Percentiles rank a stretch among this genome's conserved stretches.
These are phyloP conservation scores for Arthrobotrys pseudoclavata DNA, from an alignment of 2,329 filamentous ascomycete genomes.

Conservation along the genomic window DNA sequence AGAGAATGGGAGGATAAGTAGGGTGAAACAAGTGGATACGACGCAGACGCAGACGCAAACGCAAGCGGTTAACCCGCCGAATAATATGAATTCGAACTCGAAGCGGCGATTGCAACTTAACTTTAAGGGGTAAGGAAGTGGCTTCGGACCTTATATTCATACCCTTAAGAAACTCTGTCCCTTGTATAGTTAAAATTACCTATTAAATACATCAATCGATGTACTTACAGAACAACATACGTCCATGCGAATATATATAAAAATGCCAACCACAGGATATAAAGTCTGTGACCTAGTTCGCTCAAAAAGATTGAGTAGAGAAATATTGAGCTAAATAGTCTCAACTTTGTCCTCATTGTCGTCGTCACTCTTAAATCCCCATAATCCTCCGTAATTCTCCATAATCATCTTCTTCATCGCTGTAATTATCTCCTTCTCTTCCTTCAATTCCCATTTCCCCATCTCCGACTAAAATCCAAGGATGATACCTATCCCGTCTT, in stretches of 20 bases:
- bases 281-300: too few species aligned
- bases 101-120: background rate
- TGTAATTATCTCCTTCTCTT: background rate
- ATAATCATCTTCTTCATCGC: background rate
- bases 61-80: background rate
- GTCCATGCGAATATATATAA: too few species aligned
- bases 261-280: too few species aligned
- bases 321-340: too few species aligned
- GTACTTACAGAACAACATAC: too few species aligned
- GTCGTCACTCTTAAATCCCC: too few species aligned
- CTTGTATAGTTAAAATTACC: too few species aligned
- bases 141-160: background rate
- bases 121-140: background rate
- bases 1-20: background rate
- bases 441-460: constrained; percentile 12
- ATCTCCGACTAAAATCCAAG: constrained; percentile 23
- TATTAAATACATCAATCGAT: too few species aligned
- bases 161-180: background rate
- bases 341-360: too few species aligned
- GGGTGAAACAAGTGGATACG: background rate
- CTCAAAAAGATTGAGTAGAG: too few species aligned
- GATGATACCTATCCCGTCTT: background rate
- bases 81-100: background rate
- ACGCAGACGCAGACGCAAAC: background rate
- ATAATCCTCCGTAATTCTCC: too few species aligned